phyloP scores from a whole-genome alignment of 352 stramenopile genomes.

The Phytopythium vexans region DNA sequence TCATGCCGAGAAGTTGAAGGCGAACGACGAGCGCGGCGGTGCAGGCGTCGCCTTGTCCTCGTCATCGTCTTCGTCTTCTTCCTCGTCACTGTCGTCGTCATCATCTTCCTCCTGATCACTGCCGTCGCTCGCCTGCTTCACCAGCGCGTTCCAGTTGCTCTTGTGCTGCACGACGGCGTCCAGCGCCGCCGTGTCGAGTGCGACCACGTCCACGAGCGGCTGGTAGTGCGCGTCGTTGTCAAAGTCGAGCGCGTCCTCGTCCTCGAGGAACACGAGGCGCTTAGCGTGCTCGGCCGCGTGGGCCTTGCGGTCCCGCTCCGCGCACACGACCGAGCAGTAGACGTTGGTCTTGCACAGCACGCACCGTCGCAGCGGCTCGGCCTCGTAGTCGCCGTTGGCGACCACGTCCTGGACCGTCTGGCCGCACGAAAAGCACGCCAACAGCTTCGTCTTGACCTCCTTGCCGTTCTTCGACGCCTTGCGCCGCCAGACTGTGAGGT shows the following conservation, averaged over 20 bases:
- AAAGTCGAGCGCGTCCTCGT: slow-evolving; percentile 59
- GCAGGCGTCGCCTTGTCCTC: slow-evolving; percentile 12
- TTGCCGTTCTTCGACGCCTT: slow-evolving; percentile 11
- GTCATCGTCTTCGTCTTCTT: slow-evolving; percentile 20
- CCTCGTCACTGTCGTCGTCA: slow-evolving; percentile 12
- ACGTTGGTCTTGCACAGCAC: slow-evolving; percentile 76
- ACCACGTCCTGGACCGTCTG: slow-evolving; percentile 31
- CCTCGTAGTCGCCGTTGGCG: slow-evolving; percentile 18
- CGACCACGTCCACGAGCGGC: slow-evolving; percentile 31
- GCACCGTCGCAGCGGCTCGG: slow-evolving; percentile 52
- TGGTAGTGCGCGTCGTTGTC: slow-evolving; percentile 61
- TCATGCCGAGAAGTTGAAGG: slow-evolving; percentile 41
- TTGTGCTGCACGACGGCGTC: slow-evolving; percentile 34
- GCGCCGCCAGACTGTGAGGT: slow-evolving; percentile 67
- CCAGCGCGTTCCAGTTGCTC: slow-evolving; percentile 43
- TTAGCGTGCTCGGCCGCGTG: slow-evolving; percentile 68
- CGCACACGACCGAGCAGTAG: slow-evolving; percentile 69
- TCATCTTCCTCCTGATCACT: slow-evolving; percentile 1
- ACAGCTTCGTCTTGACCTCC: slow-evolving; percentile 2
- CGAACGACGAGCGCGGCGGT: slow-evolving; percentile 18
- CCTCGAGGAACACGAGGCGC: slow-evolving; percentile 61
- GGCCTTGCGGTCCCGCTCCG: slow-evolving; percentile 20
- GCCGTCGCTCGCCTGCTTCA: slow-evolving; percentile 8
- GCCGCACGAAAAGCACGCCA: slow-evolving; percentile 47
- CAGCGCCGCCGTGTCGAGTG: slow-evolving; percentile 27